Conservation (phyloP, 2,329 filamentous ascomycete genomes). For the Colletotrichum cordylinicola region DNA sequence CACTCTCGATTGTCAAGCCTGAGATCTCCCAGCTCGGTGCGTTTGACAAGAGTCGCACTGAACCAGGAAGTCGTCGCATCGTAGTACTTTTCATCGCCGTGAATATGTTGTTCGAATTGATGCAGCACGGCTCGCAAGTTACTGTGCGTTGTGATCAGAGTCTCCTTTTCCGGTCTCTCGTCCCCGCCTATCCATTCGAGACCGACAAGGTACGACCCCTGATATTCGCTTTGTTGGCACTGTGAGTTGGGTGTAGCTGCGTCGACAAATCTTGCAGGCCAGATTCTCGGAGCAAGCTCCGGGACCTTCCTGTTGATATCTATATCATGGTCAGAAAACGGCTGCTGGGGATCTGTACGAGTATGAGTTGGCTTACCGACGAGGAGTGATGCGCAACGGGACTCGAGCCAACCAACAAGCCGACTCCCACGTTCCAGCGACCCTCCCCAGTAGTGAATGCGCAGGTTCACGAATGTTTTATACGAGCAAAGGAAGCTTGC, state of each 20-base stretch:
- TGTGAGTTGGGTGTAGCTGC: conserved; percentile 25
- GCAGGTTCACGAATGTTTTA: conserved; percentile 63
- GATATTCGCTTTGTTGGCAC: conserved; percentile 50
- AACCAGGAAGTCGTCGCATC: conserved; percentile 56
- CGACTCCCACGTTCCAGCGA: conserved; percentile 58
- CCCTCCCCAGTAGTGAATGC: conserved; percentile 70
- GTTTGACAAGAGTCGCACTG: conserved; percentile 42
- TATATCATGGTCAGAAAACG: conserved; percentile 29
- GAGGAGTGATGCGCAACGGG: conserved; percentile 61
- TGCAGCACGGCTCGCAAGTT: conserved; percentile 48
- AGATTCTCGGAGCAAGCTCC: conserved; percentile 60
- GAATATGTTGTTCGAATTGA: conserved; percentile 55
- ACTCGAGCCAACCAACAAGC: conserved; percentile 70
- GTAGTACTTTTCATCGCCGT: conserved; percentile 51
- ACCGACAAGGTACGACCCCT: conserved; percentile 68
- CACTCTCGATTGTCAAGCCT: conserved; percentile 54
- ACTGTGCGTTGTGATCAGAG: conserved; percentile 46
- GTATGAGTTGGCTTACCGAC: conserved; percentile 51
- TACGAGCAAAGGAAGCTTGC: conserved; percentile 56
- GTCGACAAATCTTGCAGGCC: conserved; percentile 65
- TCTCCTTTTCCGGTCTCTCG: conserved; percentile 38
- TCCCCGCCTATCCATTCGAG: conserved; percentile 43
- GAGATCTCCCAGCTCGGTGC: conserved; percentile 45
- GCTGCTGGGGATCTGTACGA: background rate
- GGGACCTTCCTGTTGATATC: conserved; percentile 62